Conservation (phyloP, 2,329 filamentous ascomycete genomes). For the Nothophoma quercina region DNA sequence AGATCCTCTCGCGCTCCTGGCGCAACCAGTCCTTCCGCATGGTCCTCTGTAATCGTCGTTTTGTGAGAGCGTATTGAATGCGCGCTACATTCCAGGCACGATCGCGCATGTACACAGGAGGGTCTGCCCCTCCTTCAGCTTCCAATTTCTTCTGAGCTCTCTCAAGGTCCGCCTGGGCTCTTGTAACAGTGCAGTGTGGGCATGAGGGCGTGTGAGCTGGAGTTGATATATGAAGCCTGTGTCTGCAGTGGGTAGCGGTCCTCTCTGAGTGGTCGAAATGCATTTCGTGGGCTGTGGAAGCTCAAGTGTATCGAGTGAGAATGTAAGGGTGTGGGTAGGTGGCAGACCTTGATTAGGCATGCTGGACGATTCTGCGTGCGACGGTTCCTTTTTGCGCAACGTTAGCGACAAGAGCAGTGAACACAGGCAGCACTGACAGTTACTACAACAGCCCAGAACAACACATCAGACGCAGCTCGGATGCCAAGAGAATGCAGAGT, state of each 20-base stretch:
- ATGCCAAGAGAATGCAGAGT: neutral
- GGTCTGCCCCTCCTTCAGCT: conserved; percentile 23
- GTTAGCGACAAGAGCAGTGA: neutral
- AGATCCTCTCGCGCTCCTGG: conserved; percentile 31
- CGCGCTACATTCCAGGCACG: conserved; percentile 30
- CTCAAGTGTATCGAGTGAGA: neutral
- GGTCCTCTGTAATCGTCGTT: conserved; percentile 18
- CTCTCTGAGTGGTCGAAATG: conserved; percentile 19
- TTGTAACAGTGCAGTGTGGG: conserved; percentile 21
- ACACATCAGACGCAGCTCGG: neutral
- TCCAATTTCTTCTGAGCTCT: conserved; percentile 19
- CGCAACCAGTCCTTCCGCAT: conserved; percentile 26
- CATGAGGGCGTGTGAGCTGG: conserved; percentile 29
- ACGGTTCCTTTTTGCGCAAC: neutral
- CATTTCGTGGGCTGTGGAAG: conserved; percentile 2
- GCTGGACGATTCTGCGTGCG: neutral
- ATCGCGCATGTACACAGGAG: conserved; percentile 21
- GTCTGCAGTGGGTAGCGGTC: conserved; percentile 32
- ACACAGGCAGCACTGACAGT: neutral
- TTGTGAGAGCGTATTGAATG: conserved; percentile 24
- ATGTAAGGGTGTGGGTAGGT: neutral
- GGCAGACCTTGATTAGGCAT: neutral
- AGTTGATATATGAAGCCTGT: conserved; percentile 32
- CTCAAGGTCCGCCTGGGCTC: conserved; percentile 25
- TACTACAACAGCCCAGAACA: neutral